Base-by-base conservation (phyloP, 441 rosid species). In the Geranium incanum region DNA sequence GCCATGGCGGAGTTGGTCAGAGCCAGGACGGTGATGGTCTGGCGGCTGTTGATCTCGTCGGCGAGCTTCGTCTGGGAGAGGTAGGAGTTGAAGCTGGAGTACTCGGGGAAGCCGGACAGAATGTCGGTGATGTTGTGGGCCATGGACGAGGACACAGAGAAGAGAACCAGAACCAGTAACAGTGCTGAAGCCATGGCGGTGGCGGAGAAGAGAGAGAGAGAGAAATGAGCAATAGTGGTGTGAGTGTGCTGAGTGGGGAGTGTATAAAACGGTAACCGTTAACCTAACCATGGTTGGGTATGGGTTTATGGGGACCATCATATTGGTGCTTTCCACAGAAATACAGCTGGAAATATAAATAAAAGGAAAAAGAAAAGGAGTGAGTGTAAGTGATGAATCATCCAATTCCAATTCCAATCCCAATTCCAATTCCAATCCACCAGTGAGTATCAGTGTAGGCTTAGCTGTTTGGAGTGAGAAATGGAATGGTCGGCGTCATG, bases 1-100 rank as follows among this genome's bases (percentile, higher is more conserved):
- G 92, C 72, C 96, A 93, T 89, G 41, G 89, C 95, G 6, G 83
- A 93, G 63, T 91, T 91, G 87, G 71, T 81, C 69, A 93, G 90
- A 33, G 79, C 94, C 36, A 91, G 88, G 33, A 86, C 84, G 11
- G 95, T 91, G 38, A 93, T 84, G 2, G 96, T 89, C 16, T 80
- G 73, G 36, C 98, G 89, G 72, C 90, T 87, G 87, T 93, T 88
- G 85, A 91, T 89, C 66, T 89, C 97, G 72, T 89, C 97, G 76
- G 85, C 91, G n/a, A 93, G 89, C 71, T 84, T 88, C n/a, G 97
- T 93, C 68, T 88, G 86, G 71, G 80, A 63, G 6, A 93, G 88
- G 78, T 81, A 93, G 70, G 75, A 78, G 87, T 79, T 91, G 85
- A 86, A 93, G 60, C 74, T 69, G 15, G 98, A 89, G 82, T 87